These are phyloP conservation scores for Podila clonocystis DNA, from an alignment of 192 early-diverging fungal species.

Conservation along the genomic window DNA sequence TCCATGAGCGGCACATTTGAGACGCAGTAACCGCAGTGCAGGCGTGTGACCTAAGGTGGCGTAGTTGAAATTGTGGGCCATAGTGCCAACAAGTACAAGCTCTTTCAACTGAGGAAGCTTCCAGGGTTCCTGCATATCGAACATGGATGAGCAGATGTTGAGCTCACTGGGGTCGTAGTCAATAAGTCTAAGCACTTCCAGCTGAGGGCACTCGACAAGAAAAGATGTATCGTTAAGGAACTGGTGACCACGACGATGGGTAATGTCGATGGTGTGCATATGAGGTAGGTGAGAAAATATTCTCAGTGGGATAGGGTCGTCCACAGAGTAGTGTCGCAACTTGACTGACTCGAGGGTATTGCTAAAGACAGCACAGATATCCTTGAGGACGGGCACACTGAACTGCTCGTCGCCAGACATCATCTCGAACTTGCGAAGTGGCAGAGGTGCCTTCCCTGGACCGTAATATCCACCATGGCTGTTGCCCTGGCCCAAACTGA, in stretches of 20 bases:
- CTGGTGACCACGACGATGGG: background rate
- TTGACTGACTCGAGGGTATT: slow-evolving; percentile 10
- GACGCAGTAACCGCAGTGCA: background rate
- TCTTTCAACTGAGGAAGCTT: slow-evolving; percentile 9
- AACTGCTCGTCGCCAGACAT: background rate
- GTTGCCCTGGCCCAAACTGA: slow-evolving; percentile 1
- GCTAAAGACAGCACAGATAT: slow-evolving; percentile 17
- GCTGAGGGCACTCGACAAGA: slow-evolving; percentile 9
- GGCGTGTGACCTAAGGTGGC: slow-evolving; percentile 4
- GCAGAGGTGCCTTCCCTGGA: slow-evolving; percentile 9
- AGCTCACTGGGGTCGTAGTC: background rate
- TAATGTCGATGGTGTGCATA: slow-evolving; percentile 13
- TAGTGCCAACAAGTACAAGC: slow-evolving; percentile 10
- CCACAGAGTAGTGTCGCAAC: background rate
- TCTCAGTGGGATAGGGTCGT: background rate
- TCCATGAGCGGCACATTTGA: slow-evolving; percentile 3
- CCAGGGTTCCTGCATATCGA: slow-evolving; percentile 10
- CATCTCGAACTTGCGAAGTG: slow-evolving; percentile 12
- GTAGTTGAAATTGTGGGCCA: slow-evolving; percentile 23
- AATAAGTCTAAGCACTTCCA: slow-evolving; percentile 5
- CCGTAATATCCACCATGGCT: slow-evolving; percentile 16
- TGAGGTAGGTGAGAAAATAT: slow-evolving; percentile 6
- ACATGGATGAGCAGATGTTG: background rate
- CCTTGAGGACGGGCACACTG: slow-evolving; percentile 18
- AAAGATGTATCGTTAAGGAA: slow-evolving; percentile 10